A percentile compares a stretch with the other conserved stretches of the same genome.
These are phyloP conservation scores for Jamesozyma gamospora DNA, from an alignment of 805 yeast genomes.

Conservation along the genomic window DNA sequence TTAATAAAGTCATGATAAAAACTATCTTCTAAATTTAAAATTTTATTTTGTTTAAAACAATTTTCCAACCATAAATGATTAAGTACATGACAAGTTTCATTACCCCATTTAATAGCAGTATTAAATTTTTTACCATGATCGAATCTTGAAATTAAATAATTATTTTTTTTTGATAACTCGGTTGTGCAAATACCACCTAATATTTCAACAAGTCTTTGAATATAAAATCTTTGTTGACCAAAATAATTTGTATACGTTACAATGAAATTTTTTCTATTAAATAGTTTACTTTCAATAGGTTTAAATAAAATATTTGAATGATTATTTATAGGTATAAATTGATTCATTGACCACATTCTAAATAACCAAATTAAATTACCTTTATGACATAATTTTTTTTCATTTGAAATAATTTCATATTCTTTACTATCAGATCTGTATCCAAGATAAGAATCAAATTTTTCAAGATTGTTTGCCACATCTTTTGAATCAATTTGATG, in stretches of 20 bases:
- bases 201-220: slow-evolving; percentile 50
- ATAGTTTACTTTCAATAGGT: slow-evolving; percentile 45
- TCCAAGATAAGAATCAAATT: slow-evolving; percentile 47
- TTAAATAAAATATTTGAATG: slow-evolving; percentile 49
- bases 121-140: slow-evolving; percentile 64
- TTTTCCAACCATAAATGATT: slow-evolving; percentile 89
- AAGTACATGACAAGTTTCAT: slow-evolving; percentile 35
- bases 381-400: slow-evolving; percentile 29
- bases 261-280: slow-evolving; percentile 42
- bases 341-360: slow-evolving; percentile 45
- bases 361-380: slow-evolving; percentile 75
- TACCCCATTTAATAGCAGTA: slow-evolving; percentile 62
- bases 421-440: slow-evolving; percentile 49
- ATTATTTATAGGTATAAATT: slow-evolving; percentile 45
- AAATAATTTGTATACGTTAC: slow-evolving; percentile 71
- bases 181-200: slow-evolving; percentile 75
- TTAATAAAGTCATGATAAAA: slow-evolving; percentile 6
- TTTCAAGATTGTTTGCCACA: slow-evolving; percentile 14
- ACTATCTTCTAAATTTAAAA: slow-evolving; percentile 2
- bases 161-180: slow-evolving; percentile 49
- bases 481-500: slow-evolving; percentile 13
- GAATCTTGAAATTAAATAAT: slow-evolving; percentile 61
- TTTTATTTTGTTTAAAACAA: slow-evolving; percentile 34
- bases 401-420: slow-evolving; percentile 36
- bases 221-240: slow-evolving; percentile 73